These are phyloP conservation scores for Mycogone perniciosa DNA, from an alignment of 2,329 filamentous ascomycete species.

Conservation along the genomic window DNA sequence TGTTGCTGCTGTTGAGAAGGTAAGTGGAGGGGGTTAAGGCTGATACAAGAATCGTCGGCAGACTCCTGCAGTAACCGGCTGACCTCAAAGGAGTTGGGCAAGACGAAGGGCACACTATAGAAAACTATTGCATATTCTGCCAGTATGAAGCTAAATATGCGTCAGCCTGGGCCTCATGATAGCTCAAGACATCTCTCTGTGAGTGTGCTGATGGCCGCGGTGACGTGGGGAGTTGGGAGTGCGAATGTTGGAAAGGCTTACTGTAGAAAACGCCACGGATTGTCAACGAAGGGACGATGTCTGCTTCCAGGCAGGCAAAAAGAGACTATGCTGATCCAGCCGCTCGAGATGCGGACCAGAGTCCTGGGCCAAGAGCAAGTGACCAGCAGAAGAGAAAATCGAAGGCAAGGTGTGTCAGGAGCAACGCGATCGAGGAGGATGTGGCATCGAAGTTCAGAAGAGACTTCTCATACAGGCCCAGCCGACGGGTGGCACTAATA, in stretches of 20 bases:
- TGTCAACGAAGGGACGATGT: conserved; percentile 27
- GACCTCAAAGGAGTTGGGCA: conserved; percentile 65
- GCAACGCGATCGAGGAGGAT: neutral
- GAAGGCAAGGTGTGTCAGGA: neutral
- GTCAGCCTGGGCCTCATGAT: conserved; percentile 16
- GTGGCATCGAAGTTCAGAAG: too few relatives aligned
- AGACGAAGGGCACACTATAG: conserved; percentile 21
- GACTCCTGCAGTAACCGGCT: conserved; percentile 77
- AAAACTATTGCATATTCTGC: conserved; percentile 29
- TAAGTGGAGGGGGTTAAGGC: conserved; percentile 10
- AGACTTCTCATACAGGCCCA: too few relatives aligned
- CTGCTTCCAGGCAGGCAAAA: conserved; percentile 35
- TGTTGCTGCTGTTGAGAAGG: conserved; percentile 5
- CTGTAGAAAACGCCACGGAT: conserved; percentile 23
- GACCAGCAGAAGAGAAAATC: neutral
- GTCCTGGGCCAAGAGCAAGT: conserved; percentile 14
- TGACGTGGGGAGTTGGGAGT: neutral
- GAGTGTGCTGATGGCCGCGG: neutral
- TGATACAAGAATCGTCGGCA: conserved; percentile 25
- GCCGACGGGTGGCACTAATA: too few relatives aligned
- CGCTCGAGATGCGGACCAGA: conserved; percentile 24
- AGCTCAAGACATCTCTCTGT: neutral
- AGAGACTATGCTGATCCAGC: conserved; percentile 23
- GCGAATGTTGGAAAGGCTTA: conserved; percentile 15
- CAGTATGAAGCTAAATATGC: conserved; percentile 16